These are phyloP conservation scores for Emericellopsis terricola DNA, from an alignment of 495 filamentous ascomycete species.

Conservation along the genomic window DNA sequence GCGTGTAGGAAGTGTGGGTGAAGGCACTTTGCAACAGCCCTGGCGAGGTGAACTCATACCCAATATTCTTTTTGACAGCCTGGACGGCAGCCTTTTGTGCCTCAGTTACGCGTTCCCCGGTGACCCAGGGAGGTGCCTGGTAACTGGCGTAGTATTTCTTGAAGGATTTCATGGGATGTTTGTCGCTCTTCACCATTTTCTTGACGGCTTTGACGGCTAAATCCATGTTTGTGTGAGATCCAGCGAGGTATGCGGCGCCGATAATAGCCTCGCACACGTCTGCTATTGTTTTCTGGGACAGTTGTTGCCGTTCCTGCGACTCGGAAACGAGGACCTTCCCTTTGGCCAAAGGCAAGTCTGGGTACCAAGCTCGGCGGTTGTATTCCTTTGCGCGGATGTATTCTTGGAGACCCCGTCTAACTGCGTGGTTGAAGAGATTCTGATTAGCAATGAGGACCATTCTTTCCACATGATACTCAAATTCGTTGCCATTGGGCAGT, in stretches of 20 bases:
- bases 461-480: constrained; percentile 71
- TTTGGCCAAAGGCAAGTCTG: constrained; percentile 41
- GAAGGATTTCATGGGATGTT: constrained; percentile 51
- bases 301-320: constrained; percentile 30
- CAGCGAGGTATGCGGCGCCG: constrained; percentile 64
- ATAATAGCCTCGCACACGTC: constrained; percentile 95
- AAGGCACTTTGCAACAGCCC: constrained; percentile 70
- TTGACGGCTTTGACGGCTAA: constrained; percentile 73
- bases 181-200: constrained; percentile 43
- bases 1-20: constrained; percentile 68
- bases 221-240: constrained; percentile 41
- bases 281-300: constrained; percentile 86
- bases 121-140: constrained; percentile 53
- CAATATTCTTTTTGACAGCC: constrained; percentile 45
- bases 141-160: constrained; percentile 58
- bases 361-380: constrained; percentile 67
- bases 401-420: constrained; percentile 46
- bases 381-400: constrained; percentile 74
- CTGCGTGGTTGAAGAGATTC: constrained; percentile 65
- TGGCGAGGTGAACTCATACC: constrained; percentile 70
- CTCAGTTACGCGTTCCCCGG: constrained; percentile 5
- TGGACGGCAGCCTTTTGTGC: constrained; percentile 34
- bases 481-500: constrained; percentile 66
- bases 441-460: constrained; percentile 89
- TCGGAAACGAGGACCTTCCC: constrained; percentile 27